phyloP scores from a whole-genome alignment of 2,329 filamentous ascomycete genomes.

The Aulographum hederae region DNA sequence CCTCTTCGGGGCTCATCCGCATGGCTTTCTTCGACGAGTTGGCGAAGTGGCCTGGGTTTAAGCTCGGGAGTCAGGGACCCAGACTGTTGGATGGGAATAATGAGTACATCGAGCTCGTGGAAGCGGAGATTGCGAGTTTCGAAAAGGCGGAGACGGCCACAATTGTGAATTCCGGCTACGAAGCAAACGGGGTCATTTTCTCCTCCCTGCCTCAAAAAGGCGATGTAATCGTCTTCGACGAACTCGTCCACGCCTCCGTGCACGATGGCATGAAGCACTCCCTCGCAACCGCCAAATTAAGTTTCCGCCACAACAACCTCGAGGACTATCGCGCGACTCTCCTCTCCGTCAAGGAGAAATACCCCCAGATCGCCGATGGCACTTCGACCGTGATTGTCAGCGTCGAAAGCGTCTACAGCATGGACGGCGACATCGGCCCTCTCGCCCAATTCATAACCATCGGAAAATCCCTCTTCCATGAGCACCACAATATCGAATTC shows the following conservation, averaged over 20 bases:
- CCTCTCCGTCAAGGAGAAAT: constrained; percentile 11
- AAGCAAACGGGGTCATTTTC: constrained; percentile 30
- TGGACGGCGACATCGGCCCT: constrained; percentile 62
- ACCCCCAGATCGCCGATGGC: constrained; percentile 13
- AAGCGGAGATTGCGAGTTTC: constrained; percentile 39
- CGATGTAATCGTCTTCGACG: constrained; percentile 48
- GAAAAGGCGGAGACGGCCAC: constrained; percentile 39
- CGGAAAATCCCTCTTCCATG: constrained; percentile 37
- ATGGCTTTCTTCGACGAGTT: constrained; percentile 30
- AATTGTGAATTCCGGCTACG: constrained; percentile 38
- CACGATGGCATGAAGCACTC: constrained; percentile 60
- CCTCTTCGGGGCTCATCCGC: constrained; percentile 27
- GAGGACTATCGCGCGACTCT: constrained; percentile 14
- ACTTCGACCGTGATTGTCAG: constrained; percentile 15
- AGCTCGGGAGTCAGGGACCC: constrained; percentile 39
- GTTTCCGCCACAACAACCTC: constrained; percentile 42
- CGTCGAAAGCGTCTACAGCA: constrained; percentile 41
- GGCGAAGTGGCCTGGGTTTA: constrained; percentile 12
- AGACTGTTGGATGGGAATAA: constrained; percentile 49
- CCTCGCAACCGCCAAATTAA: constrained; percentile 27
- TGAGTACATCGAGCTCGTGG: constrained; percentile 37
- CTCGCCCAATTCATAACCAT: constrained; percentile 40
- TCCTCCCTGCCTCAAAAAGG: constrained; percentile 26
- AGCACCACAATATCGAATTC: constrained; percentile 39
- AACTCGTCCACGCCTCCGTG: constrained; percentile 58